These are phyloP conservation scores for Candolleomyces efflorescens DNA, from an alignment of 768 basidiomycete species.

Conservation along the genomic window DNA sequence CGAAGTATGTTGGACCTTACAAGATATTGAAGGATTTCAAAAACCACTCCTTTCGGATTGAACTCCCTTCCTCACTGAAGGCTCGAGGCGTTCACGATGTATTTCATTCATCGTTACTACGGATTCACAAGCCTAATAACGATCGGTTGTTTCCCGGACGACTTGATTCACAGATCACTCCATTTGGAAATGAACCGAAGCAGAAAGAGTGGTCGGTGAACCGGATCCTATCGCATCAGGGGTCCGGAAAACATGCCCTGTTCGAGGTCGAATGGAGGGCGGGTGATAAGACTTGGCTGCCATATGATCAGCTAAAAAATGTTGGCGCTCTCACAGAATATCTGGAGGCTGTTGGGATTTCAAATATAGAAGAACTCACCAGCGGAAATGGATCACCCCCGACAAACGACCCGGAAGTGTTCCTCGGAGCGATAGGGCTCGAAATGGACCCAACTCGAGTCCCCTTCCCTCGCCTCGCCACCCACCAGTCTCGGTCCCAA, in stretches of 20 bases:
- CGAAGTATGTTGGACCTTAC: constrained; percentile 13
- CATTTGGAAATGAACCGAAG: not conserved
- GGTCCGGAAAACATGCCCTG: constrained; percentile 10
- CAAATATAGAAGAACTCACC: not conserved
- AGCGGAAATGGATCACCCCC: not conserved
- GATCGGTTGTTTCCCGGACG: constrained; percentile 25
- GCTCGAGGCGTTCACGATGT: constrained; percentile 22
- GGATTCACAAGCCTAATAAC: constrained; percentile 27
- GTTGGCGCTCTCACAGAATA: not conserved
- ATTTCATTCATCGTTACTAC: constrained; percentile 31
- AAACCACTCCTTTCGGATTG: constrained; percentile 8
- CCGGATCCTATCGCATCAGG: constrained; percentile 18
- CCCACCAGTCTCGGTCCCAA: too few relatives aligned
- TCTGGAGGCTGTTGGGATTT: not conserved
- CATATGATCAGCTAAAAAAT: constrained; percentile 11
- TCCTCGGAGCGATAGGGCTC: not conserved
- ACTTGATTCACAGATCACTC: constrained; percentile 9
- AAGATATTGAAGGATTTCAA: constrained; percentile 4
- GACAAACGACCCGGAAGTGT: not conserved
- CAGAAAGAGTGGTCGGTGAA: constrained; percentile 24
- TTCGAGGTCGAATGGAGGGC: constrained; percentile 27
- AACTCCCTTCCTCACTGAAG: constrained; percentile 9
- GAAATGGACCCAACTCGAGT: too few relatives aligned
- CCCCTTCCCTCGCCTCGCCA: too few relatives aligned
- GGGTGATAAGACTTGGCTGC: constrained; percentile 28